Evolutionary conservation across 73 alveolate genomes (phyloP).

Genomic region (Urostyla sp.): DNA sequence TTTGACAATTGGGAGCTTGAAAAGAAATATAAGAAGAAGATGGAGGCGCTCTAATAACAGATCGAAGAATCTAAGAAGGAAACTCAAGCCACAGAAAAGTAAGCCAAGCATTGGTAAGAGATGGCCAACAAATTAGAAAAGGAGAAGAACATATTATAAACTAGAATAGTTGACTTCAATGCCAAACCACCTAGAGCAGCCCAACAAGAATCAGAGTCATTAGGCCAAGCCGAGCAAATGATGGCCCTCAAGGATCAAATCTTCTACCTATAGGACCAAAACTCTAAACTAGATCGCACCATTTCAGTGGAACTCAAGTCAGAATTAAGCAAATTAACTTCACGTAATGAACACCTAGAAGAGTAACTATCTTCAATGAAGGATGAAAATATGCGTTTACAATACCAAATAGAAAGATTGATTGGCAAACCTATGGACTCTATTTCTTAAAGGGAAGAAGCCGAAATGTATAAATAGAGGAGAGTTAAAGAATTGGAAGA

Average conservation of each 20-base stretch:
- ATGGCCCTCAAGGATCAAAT: conserved; percentile 39
- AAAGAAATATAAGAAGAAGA: conserved; percentile 49
- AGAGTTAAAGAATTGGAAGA: conserved; percentile 55
- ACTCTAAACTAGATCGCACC: conserved; percentile 18
- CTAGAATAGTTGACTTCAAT: conserved; percentile 23
- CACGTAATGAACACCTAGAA: conserved; percentile 15
- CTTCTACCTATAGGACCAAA: conserved; percentile 47
- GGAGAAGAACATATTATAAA: conserved; percentile 30
- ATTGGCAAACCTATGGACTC: conserved; percentile 51
- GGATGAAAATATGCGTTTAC: conserved; percentile 19
- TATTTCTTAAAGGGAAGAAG: conserved; percentile 51
- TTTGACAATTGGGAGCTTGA: conserved; percentile 41
- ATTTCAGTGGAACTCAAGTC: conserved; percentile 22
- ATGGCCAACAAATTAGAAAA: conserved; percentile 22
- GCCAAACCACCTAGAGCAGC: conserved; percentile 53
- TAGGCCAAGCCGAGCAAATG: conserved; percentile 3
- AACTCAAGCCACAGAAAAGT: conserved; percentile 26
- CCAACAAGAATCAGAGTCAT: conserved; percentile 1
- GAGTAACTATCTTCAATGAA: conserved; percentile 3
- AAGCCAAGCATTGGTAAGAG: conserved; percentile 54
- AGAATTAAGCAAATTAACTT: conserved; percentile 24
- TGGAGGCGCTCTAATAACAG: conserved; percentile 33
- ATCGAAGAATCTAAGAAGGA: conserved; percentile 55
- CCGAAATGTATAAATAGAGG: conserved; percentile 32
- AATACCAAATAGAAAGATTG: conserved; percentile 5